Base-by-base conservation (phyloP, 148 eudicot species). In the Chenopodium quinoa region DNA sequence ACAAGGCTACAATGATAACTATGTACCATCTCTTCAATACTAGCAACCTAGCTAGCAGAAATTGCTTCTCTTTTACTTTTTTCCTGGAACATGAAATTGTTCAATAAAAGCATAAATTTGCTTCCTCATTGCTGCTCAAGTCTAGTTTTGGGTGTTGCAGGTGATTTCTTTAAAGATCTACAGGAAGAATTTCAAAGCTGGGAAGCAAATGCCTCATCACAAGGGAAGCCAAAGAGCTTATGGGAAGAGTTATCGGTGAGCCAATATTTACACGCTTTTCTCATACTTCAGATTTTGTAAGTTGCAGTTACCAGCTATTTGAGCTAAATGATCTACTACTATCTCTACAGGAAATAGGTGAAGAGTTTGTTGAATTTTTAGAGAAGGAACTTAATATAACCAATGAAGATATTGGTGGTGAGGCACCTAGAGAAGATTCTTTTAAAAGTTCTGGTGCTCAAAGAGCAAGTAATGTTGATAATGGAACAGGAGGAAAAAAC, bases 211-310 rank as follows among this genome's bases (percentile, higher is more conserved):
- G 91, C 90, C 80, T 85, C 91, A 64, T 85, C 99, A 64, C 95
- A 94, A 83, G 97, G 91, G 74, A 97, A 91, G 67, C 99, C 99
- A 16, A 94, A 91, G 95, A 91, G 98, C 89, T 86, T 97, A 79
- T 97, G 98, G 99, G 99, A 97, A 78, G 99, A 97, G 82, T 84
- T 97, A 83, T 89, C 96, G 79, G 99, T 94, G 69, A 86, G 93
- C 69, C 54, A 52, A 23, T 32, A 12, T 19, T 48, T 50, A 11
- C 16, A 25, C 13, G 0, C 1, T 27, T 46, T 48, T 46, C 7
- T 73, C 14, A 2, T 11, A 6, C 13, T 74, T 50, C 4, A 25
- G 70, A 16, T 32, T 70, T 34, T 32, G 47, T 9, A 70, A 32
- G n/a, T 9, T 40, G 25, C 14, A 72, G 22, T 40, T 37, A 6